phyloP scores from a whole-genome alignment of 2,329 filamentous ascomycete species.

The Colletotrichum sidae region DNA sequence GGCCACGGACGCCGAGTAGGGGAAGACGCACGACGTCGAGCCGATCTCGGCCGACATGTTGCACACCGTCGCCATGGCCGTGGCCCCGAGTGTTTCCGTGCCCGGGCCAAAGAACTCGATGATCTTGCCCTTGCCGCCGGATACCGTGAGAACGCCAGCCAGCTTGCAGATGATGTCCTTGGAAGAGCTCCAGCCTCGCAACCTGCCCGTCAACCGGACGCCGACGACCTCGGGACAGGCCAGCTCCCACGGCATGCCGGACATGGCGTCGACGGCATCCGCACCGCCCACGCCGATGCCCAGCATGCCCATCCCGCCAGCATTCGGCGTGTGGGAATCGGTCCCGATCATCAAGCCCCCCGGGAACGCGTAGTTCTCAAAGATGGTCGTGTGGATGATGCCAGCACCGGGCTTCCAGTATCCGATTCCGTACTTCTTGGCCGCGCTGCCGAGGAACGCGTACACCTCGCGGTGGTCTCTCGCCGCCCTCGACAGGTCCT shows the following conservation, averaged over 20 bases:
- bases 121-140: constrained; percentile 49
- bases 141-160: constrained; percentile 48
- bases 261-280: constrained; percentile 59
- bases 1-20: constrained; percentile 47
- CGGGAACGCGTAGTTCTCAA: constrained; percentile 53
- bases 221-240: constrained; percentile 47
- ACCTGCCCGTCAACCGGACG: constrained; percentile 45
- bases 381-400: constrained; percentile 53
- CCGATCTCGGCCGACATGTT: constrained; percentile 53
- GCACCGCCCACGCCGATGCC: constrained; percentile 56
- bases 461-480: constrained; percentile 51
- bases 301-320: constrained; percentile 49
- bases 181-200: constrained; percentile 46
- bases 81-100: constrained; percentile 45
- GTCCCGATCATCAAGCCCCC: constrained; percentile 51
- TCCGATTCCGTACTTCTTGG: constrained; percentile 59
- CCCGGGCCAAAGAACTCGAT: constrained; percentile 52
- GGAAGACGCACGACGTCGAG: constrained; percentile 51
- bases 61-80: constrained; percentile 51
- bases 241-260: constrained; percentile 49
- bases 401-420: constrained; percentile 52
- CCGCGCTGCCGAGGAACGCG: constrained; percentile 50
- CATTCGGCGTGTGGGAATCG: constrained; percentile 52
- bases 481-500: constrained; percentile 44
- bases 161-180: constrained; percentile 53